A percentile compares a stretch with the other conserved stretches of the same genome.
These are phyloP conservation scores for Sarocladiaceae sp. DNA, from an alignment of 2,329 filamentous ascomycete genomes.

Conservation along the genomic window DNA sequence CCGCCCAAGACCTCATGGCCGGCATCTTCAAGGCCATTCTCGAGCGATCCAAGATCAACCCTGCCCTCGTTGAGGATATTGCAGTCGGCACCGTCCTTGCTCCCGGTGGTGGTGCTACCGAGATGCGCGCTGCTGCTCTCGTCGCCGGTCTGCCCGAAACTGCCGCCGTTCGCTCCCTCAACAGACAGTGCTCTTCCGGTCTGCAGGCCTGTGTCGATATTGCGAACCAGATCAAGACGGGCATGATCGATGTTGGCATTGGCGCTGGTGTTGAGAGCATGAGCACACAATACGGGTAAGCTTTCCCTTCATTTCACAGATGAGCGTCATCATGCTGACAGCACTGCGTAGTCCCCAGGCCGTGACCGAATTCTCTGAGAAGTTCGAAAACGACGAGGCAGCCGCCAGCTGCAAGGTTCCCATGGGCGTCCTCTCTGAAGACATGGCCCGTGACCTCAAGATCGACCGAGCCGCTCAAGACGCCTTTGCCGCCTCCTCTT, in stretches of 20 bases:
- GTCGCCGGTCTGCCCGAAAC: slow-evolving; percentile 85
- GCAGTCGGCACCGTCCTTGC: slow-evolving; percentile 86
- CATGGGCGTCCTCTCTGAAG: slow-evolving; percentile 89
- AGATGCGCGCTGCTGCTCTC: slow-evolving; percentile 88
- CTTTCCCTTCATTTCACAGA: slow-evolving; percentile 10
- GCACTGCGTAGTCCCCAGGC: slow-evolving; percentile 60
- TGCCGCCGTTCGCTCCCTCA: slow-evolving; percentile 79
- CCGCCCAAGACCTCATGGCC: slow-evolving; percentile 75
- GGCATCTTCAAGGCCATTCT: slow-evolving; percentile 78
- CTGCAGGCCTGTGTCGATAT: slow-evolving; percentile 91
- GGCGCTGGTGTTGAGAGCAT: slow-evolving; percentile 97
- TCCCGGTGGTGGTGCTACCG: slow-evolving; percentile 89
- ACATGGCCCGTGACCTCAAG: slow-evolving; percentile 83
- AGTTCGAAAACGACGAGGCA: slow-evolving; percentile 73
- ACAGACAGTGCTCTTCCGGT: slow-evolving; percentile 90
- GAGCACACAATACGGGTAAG: slow-evolving; percentile 82
- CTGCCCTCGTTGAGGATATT: slow-evolving; percentile 82
- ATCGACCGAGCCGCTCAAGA: slow-evolving; percentile 73
- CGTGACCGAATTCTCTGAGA: slow-evolving; percentile 87
- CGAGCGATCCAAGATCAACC: slow-evolving; percentile 82
- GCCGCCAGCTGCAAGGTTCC: slow-evolving; percentile 95
- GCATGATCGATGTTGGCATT: slow-evolving; percentile 93
- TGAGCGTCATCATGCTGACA: slow-evolving; percentile 3
- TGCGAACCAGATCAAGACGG: slow-evolving; percentile 81
- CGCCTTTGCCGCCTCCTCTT: slow-evolving; percentile 87